Evolutionary conservation across 306 rosid species (phyloP).

Genomic region (Aeschynomene evenia): DNA sequence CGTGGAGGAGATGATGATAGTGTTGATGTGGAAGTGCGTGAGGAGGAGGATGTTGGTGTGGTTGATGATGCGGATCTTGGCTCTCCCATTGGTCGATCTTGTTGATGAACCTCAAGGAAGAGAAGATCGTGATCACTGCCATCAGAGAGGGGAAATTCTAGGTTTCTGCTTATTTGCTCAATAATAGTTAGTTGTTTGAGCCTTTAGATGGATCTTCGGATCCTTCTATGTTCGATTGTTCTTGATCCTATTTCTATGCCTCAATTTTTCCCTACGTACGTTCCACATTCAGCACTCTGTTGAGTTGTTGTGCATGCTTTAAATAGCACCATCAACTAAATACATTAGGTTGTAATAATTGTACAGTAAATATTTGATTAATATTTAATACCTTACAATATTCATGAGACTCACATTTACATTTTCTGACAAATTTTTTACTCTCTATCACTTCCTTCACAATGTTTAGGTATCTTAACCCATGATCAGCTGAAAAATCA

Average conservation of each 20-base stretch:
- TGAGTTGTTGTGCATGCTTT: not conserved
- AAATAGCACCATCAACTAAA: not conserved
- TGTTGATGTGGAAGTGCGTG: not conserved
- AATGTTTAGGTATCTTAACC: no score
- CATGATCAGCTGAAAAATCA: no score
- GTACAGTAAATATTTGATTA: no score
- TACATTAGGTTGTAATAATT: no score
- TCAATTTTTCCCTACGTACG: not conserved
- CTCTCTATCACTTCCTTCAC: no score
- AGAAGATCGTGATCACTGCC: conserved; percentile 28
- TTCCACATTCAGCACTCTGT: not conserved
- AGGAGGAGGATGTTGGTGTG: not conserved
- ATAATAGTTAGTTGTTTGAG: no score
- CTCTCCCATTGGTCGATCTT: conserved; percentile 65
- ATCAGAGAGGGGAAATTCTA: no score
- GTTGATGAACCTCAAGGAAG: conserved; percentile 26
- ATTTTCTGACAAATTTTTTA: no score
- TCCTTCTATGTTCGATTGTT: not conserved
- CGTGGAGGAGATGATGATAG: not conserved
- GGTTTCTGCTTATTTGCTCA: no score
- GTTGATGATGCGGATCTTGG: conserved; percentile 32
- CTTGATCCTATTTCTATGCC: conserved; percentile 27
- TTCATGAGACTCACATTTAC: no score
- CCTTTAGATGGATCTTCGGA: conserved; percentile 20
- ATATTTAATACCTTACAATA: no score